These are phyloP conservation scores for Alternaria ethzedia DNA, from an alignment of 2,329 filamentous ascomycete genomes.

Conservation along the genomic window DNA sequence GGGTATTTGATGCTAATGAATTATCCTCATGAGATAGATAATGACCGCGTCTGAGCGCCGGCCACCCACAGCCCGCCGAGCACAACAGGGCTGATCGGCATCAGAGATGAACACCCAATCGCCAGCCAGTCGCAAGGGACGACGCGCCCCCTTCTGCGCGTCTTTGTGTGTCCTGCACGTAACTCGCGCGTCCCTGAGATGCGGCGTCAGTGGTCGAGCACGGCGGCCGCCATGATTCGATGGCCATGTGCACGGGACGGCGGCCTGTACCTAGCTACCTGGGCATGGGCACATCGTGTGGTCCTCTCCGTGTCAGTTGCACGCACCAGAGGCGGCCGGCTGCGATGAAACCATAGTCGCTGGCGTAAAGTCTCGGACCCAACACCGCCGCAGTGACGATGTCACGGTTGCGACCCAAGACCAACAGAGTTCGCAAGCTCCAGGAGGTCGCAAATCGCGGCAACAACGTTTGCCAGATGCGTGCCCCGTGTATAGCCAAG, in stretches of 20 bases:
- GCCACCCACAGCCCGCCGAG: conserved; percentile 20
- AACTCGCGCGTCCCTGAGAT: conserved; percentile 42
- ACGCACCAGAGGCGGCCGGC: conserved; percentile 24
- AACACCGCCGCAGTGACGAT: conserved; percentile 33
- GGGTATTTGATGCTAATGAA: conserved; percentile 37
- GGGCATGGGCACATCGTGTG: conserved; percentile 14
- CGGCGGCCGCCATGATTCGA: conserved; percentile 40
- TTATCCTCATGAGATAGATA: conserved; percentile 19
- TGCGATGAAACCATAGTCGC: conserved; percentile 37
- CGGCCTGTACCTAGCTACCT: conserved; percentile 22
- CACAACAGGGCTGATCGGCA: conserved; percentile 19
- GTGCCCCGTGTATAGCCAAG: conserved; percentile 6
- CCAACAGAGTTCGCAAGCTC: neutral
- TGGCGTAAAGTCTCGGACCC: conserved; percentile 31
- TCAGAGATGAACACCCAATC: conserved; percentile 24
- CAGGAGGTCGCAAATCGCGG: conserved; percentile 3
- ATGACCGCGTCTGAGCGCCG: conserved; percentile 8
- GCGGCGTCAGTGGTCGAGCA: conserved; percentile 34
- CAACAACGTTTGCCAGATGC: neutral
- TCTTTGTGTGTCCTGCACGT: conserved; percentile 26
- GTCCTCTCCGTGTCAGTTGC: conserved; percentile 32
- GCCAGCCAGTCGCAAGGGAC: conserved; percentile 31
- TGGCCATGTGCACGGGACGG: conserved; percentile 38
- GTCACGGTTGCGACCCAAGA: neutral
- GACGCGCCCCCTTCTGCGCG: conserved; percentile 18